phyloP scores from a whole-genome alignment of 805 yeast genomes.

The Candida parachauliodes region DNA sequence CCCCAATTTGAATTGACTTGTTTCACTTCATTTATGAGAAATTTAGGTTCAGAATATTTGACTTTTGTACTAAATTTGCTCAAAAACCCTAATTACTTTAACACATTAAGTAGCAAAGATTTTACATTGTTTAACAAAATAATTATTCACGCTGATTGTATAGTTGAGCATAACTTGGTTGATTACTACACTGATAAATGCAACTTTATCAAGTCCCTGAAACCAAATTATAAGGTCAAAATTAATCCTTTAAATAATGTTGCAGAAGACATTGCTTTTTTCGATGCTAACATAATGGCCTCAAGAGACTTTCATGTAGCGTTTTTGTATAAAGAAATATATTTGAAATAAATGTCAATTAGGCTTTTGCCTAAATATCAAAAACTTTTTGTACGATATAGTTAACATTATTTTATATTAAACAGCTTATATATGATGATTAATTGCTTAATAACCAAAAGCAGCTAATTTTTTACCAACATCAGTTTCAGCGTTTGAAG shows the following conservation, averaged over 20 bases:
- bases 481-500: constrained; percentile 84
- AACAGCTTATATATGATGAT: no score
- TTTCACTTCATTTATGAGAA: constrained; percentile 48
- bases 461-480: constrained; percentile 92
- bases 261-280: constrained; percentile 10
- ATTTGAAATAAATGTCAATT: no score
- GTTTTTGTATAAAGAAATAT: constrained; percentile 26
- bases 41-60: constrained; percentile 28
- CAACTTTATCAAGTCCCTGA: constrained; percentile 29
- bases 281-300: constrained; percentile 41
- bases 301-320: constrained; percentile 39
- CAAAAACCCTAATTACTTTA: constrained; percentile 9
- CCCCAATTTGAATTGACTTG: constrained; percentile 49
- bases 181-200: constrained; percentile 41
- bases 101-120: constrained; percentile 3
- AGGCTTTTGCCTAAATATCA: no score
- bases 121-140: constrained; percentile 13
- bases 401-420: constrained; percentile 1
- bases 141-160: constrained; percentile 36
- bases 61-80: constrained; percentile 20
- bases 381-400: no score
- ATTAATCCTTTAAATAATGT: constrained; percentile 16
- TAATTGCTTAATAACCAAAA: constrained; percentile 87
- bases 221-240: constrained; percentile 15
- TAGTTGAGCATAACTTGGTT: constrained; percentile 48